Evolutionary conservation across 176 grass and related monocot genomes (phyloP), one percentile per base, ranked within the genome.

Genomic region (Puya raimondii): DNA sequence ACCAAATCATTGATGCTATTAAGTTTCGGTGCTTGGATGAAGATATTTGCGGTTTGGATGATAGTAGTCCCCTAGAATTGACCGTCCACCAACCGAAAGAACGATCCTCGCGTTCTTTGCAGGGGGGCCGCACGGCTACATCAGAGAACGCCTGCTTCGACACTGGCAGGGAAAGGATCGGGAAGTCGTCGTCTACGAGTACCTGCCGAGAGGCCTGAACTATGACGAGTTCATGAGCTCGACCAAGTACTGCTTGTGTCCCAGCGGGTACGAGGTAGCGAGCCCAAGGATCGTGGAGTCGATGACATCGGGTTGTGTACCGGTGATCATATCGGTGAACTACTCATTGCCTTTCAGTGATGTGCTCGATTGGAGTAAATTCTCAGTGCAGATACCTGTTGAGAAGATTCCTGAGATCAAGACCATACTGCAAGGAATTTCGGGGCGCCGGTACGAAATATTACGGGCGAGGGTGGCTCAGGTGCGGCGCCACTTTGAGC

Each of bases 241-340:
- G 33, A 67, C 63, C 23, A 77, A 64, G 73, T 86, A 64, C 70
- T 85, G 83, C 73, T 52, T 86, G 10, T 81, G 73, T 51, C 73
- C 83, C 13, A 78, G 79, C 58, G 65, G 69, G 0, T 66, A 75
- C 66, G 78, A 85, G 77, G 75, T 75, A 4, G 71, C 64, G 4
- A 82, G 79, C 66, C 79, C 74, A 2, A 54, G 58, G 68, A 74
- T 82, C 67, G 66, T 87, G 26, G 85, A 82, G 76, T 73, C 85
- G 1, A 69, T 83, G 26, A 1, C 23, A 16, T 64, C 68, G 64
- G 85, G 77, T 49, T 83, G 76, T 26, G 72, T 88, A 53, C 80
- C 80, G 65, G 80, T 80, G 67, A 67, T 83, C 29, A 16, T 83
- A 25, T 52, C 76, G 3, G 80, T 64, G 61, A 74, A 66, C 70